Percentiles rank a stretch among this genome's conserved stretches.
phyloP scores from a whole-genome alignment of 805 yeast species.

The Huiozyma naganishii region DNA sequence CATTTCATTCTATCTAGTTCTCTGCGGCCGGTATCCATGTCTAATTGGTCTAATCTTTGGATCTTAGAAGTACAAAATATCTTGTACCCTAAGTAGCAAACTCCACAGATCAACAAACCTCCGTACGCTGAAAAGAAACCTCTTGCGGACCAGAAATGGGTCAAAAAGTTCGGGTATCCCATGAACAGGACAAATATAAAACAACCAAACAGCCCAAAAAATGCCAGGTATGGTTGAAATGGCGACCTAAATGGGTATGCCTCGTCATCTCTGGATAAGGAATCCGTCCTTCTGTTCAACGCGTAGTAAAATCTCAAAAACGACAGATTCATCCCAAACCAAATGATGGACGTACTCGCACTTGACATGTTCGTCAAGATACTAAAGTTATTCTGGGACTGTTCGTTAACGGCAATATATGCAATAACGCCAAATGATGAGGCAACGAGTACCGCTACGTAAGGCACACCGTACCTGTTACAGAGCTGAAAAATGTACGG shows the following conservation, averaged over 20 bases:
- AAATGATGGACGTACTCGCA: conserved; percentile 65
- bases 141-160: conserved; percentile 48
- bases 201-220: conserved; percentile 49
- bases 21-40: conserved; percentile 74
- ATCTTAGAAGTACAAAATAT: conserved; percentile 50
- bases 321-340: conserved; percentile 64
- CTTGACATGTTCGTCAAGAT: conserved; percentile 58
- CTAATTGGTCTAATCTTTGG: conserved; percentile 61
- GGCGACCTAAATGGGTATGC: conserved; percentile 62
- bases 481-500: conserved; percentile 53
- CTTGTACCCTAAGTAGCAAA: conserved; percentile 46
- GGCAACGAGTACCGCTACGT: conserved; percentile 54
- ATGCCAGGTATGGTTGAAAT: conserved; percentile 58
- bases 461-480: conserved; percentile 60
- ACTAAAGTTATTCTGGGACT: conserved; percentile 54
- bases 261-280: conserved; percentile 49
- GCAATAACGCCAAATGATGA: conserved; percentile 52
- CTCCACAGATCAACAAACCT: conserved; percentile 40
- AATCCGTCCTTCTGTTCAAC: conserved; percentile 48
- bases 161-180: conserved; percentile 54
- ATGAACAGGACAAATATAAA: conserved; percentile 39
- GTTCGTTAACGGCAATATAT: conserved; percentile 45
- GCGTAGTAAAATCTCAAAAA: conserved; percentile 58
- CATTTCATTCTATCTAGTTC: conserved; percentile 73
- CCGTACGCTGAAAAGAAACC: conserved; percentile 59